phyloP scores from a whole-genome alignment of 2,329 filamentous ascomycete species.

The Colletotrichum navitas region DNA sequence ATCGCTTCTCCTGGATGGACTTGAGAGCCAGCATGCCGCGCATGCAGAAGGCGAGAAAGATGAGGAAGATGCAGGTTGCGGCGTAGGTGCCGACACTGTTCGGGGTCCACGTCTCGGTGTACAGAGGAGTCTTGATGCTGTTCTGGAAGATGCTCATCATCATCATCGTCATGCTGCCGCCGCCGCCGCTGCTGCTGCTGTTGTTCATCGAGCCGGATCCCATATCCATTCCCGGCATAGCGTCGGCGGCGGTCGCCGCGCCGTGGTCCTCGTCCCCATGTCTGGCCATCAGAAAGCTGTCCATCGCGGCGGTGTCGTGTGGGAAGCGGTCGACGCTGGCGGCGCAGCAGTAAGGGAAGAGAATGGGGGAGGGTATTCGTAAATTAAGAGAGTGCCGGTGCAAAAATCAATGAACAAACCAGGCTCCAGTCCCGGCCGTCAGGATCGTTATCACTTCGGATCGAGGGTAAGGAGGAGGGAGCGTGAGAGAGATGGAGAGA shows the following conservation, averaged over 20 bases:
- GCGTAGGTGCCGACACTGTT: constrained; percentile 78
- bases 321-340: constrained; percentile 23
- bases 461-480: not conserved
- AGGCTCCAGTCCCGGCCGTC: constrained; percentile 40
- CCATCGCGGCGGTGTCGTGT: constrained; percentile 22
- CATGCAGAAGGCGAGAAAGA: constrained; percentile 78
- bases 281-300: constrained; percentile 32
- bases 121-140: constrained; percentile 62
- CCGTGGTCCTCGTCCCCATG: constrained; percentile 33
- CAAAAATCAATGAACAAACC: constrained; percentile 2
- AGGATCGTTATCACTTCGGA: not conserved
- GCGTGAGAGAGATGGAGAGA: constrained; percentile 8
- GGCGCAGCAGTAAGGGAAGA: not conserved
- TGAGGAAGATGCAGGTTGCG: constrained; percentile 91
- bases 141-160: constrained; percentile 74
- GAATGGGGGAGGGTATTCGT: not conserved
- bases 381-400: constrained; percentile 6
- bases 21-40: constrained; percentile 81
- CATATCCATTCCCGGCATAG: constrained; percentile 40
- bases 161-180: constrained; percentile 40
- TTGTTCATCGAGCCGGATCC: constrained; percentile 34
- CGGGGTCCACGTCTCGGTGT: constrained; percentile 80
- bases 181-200: constrained; percentile 9
- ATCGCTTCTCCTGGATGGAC: constrained; percentile 70
- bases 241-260: constrained; percentile 18